These are phyloP conservation scores for Capsicum baccatum DNA, from an alignment of 257 asterid species.

Conservation along the genomic window DNA sequence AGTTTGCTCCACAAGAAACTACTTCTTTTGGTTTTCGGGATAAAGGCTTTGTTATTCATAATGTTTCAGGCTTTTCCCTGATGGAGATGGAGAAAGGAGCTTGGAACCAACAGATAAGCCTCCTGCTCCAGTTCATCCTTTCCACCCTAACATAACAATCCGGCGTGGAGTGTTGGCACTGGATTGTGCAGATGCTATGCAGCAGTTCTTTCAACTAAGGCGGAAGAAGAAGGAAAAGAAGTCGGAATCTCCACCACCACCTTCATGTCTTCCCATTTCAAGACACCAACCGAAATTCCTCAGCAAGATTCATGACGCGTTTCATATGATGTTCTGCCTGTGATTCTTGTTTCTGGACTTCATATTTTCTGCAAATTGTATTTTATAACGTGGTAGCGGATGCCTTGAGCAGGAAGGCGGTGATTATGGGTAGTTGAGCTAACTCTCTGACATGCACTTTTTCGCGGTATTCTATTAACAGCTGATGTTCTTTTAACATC, in stretches of 20 bases:
- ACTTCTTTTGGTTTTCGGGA: background rate
- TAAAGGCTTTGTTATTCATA: background rate
- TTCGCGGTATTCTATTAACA: background rate
- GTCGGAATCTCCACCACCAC: constrained; percentile 50
- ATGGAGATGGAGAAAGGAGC: constrained; percentile 59
- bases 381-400: background rate
- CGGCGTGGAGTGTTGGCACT: constrained; percentile 75
- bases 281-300: constrained; percentile 64
- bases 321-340: constrained; percentile 69
- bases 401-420: too few relatives aligned
- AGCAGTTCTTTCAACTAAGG: constrained; percentile 80
- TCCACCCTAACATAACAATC: constrained; percentile 81
- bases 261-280: constrained; percentile 66
- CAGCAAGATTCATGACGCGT: constrained; percentile 69
- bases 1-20: background rate
- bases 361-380: background rate
- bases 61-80: constrained; percentile 79
- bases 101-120: constrained; percentile 64
- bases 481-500: background rate
- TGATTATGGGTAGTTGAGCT: too few relatives aligned
- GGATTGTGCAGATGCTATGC: constrained; percentile 94
- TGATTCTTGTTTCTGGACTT: constrained; percentile 30
- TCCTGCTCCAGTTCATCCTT: constrained; percentile 87
- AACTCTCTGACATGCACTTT: too few relatives aligned
- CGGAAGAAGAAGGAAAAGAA: constrained; percentile 70